Evolutionary conservation across 495 filamentous ascomycete species (phyloP).

Genomic region (Filosporella fistucella): DNA sequence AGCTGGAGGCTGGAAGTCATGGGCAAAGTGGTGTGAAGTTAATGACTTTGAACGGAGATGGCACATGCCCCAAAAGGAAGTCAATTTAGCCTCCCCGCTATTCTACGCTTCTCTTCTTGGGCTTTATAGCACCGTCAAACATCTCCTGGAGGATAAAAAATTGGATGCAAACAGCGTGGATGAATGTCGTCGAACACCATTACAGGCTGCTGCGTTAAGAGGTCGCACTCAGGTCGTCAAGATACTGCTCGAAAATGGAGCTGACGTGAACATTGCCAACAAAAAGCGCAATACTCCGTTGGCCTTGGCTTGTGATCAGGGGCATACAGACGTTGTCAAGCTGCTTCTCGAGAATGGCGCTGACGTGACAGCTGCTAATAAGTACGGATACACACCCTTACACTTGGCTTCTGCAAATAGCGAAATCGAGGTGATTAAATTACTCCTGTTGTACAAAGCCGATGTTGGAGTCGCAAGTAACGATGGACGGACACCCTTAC

Average conservation of each 20-base stretch:
- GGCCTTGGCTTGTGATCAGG: background rate
- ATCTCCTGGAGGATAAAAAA: slow-evolving; percentile 9
- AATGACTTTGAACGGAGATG: slow-evolving; percentile 5
- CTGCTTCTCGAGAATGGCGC: slow-evolving; percentile 11
- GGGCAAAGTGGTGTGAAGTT: slow-evolving; percentile 15
- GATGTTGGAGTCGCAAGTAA: no score
- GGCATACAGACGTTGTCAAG: slow-evolving; percentile 7
- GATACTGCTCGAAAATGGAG: background rate
- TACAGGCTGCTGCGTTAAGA: slow-evolving; percentile 9
- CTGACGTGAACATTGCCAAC: background rate
- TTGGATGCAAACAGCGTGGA: slow-evolving; percentile 4
- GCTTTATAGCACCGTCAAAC: slow-evolving; percentile 2
- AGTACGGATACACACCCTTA: no score
- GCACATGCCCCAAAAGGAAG: slow-evolving; percentile 2
- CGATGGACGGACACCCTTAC: no score
- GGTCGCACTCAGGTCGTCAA: slow-evolving; percentile 13
- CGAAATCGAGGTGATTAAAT: no score
- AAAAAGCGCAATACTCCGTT: background rate
- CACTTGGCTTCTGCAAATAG: no score
- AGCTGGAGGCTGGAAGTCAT: slow-evolving; percentile 15
- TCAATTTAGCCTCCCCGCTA: slow-evolving; percentile 10
- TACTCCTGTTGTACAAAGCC: no score
- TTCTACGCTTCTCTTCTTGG: slow-evolving; percentile 13
- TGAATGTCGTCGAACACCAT: slow-evolving; percentile 6
- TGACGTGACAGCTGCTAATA: background rate